Evolutionary conservation across 2,329 filamentous ascomycete species (phyloP).

Genomic region (Cladophialophora immunda): DNA sequence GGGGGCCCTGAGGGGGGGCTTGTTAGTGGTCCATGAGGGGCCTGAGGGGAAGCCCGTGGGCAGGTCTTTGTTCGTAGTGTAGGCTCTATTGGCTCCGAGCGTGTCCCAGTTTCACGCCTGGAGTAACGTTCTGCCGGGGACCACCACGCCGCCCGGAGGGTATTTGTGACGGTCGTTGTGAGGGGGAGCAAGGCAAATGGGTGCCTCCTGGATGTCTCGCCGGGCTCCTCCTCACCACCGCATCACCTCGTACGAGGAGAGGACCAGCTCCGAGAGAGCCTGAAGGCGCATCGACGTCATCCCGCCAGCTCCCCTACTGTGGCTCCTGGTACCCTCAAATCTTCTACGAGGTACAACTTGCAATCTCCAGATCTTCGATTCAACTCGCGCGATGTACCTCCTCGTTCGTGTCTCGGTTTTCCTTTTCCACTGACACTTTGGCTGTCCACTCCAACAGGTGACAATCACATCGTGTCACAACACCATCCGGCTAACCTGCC

Average conservation of each 20-base stretch:
- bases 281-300: not conserved
- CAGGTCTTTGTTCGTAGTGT: not conserved
- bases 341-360: not conserved
- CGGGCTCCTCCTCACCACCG: not conserved
- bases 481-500: not conserved
- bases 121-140: conserved; percentile 6
- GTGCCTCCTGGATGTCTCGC: too few species aligned
- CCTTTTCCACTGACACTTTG: not conserved
- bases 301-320: not conserved
- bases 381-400: not conserved
- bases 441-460: not conserved
- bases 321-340: not conserved
- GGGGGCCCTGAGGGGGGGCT: not conserved
- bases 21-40: not conserved
- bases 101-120: not conserved
- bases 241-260: not conserved
- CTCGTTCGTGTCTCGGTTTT: not conserved
- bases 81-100: not conserved
- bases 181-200: too few species aligned
- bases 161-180: not conserved
- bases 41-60: not conserved
- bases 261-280: not conserved
- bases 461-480: not conserved
- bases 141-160: not conserved
- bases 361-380: not conserved